Conservation (phyloP, 2,329 filamentous ascomycete species). For the Aspergillus aculeatinus region DNA sequence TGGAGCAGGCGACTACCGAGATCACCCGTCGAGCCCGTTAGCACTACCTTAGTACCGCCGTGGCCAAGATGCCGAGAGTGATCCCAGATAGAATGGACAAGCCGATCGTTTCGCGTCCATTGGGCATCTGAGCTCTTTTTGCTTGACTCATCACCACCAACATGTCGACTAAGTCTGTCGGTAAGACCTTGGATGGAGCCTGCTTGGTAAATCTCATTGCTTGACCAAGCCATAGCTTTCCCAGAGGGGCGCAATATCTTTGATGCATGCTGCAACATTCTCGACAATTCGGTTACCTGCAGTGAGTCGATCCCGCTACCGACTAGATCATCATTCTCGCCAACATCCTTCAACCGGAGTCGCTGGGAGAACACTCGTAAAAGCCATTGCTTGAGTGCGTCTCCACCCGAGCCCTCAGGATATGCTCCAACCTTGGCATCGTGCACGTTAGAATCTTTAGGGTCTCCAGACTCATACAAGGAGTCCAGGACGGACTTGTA, state of each 20-base stretch:
- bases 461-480: background rate
- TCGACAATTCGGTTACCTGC: conserved; percentile 4
- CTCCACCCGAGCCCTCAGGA: background rate
- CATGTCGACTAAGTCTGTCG: background rate
- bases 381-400: background rate
- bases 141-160: background rate
- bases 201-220: background rate
- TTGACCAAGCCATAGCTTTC: background rate
- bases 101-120: background rate
- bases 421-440: background rate
- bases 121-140: background rate
- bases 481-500: conserved; percentile 17
- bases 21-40: conserved; percentile 8
- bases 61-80: background rate
- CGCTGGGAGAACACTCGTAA: background rate
- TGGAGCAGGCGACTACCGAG: conserved; percentile 6
- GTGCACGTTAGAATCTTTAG: background rate
- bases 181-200: background rate
- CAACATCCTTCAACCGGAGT: background rate
- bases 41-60: background rate
- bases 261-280: conserved; percentile 1
- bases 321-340: conserved; percentile 9
- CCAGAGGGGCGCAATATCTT: background rate
- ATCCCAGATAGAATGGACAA: background rate
- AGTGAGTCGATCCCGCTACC: conserved; percentile 16